These are phyloP conservation scores for Mytilinidion resinicola DNA, from an alignment of 495 filamentous ascomycete species.

Conservation along the genomic window DNA sequence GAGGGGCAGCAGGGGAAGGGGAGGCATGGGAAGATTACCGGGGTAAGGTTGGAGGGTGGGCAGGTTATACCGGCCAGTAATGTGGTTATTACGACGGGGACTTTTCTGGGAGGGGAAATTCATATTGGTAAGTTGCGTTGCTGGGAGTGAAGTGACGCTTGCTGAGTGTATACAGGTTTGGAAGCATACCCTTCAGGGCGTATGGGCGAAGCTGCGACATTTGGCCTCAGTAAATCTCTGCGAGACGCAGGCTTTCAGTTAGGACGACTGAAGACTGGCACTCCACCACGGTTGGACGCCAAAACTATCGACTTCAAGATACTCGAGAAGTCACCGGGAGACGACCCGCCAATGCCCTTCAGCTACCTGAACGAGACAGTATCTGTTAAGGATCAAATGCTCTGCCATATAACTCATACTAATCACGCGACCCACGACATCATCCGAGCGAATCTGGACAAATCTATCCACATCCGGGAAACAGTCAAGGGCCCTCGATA, in stretches of 20 bases:
- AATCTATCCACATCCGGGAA: slow-evolving; percentile 92
- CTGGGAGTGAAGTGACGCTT: background rate
- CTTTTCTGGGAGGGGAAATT: slow-evolving; percentile 93
- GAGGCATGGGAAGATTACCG: slow-evolving; percentile 68
- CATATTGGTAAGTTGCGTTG: slow-evolving; percentile 57
- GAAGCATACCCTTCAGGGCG: slow-evolving; percentile 78
- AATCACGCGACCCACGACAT: slow-evolving; percentile 78
- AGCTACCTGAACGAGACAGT: slow-evolving; percentile 80
- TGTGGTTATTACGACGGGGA: slow-evolving; percentile 93
- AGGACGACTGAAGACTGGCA: slow-evolving; percentile 91
- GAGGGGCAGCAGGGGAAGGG: slow-evolving; percentile 46
- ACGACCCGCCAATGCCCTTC: slow-evolving; percentile 83
- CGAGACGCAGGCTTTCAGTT: slow-evolving; percentile 84
- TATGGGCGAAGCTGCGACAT: slow-evolving; percentile 91
- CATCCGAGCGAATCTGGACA: slow-evolving; percentile 77
- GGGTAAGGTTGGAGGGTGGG: slow-evolving; percentile 82
- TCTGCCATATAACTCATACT: slow-evolving; percentile 78
- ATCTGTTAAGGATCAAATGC: slow-evolving; percentile 69
- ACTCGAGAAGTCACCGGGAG: slow-evolving; percentile 68
- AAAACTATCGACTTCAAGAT: slow-evolving; percentile 72
- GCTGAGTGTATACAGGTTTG: slow-evolving; percentile 43
- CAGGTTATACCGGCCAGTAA: slow-evolving; percentile 72
- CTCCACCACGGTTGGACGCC: slow-evolving; percentile 78
- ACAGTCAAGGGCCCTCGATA: slow-evolving; percentile 91
- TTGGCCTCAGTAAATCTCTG: slow-evolving; percentile 87